These are phyloP conservation scores for Candida gorgasii DNA, from an alignment of 805 yeast species.

Conservation along the genomic window DNA sequence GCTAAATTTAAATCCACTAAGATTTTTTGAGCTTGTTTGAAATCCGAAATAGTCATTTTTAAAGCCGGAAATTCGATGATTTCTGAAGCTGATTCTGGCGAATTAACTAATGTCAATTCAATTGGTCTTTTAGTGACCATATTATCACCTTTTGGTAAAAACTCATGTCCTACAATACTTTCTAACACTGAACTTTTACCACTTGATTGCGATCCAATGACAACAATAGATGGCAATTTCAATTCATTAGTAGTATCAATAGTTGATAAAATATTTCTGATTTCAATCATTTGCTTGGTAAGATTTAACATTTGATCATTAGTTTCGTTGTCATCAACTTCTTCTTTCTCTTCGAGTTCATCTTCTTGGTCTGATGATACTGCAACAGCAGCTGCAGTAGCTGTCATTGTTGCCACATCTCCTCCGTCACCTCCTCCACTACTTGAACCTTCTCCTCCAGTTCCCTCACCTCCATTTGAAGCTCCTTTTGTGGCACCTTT, in stretches of 20 bases:
- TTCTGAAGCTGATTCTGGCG: conserved; percentile 78
- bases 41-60: conserved; percentile 81
- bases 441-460: conserved; percentile 12
- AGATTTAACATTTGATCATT: conserved; percentile 82
- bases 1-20: conserved; percentile 88
- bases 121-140: conserved; percentile 99
- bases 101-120: conserved; percentile 86
- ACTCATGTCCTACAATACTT: conserved; percentile 96
- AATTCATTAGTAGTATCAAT: conserved; percentile 77
- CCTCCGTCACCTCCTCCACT: conserved; percentile 30
- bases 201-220: conserved; percentile 94
- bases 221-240: conserved; percentile 91
- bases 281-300: conserved; percentile 96
- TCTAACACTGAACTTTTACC: conserved; percentile 97
- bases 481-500: conserved; percentile 4
- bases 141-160: conserved; percentile 93
- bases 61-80: conserved; percentile 93
- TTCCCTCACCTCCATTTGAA: conserved; percentile 14
- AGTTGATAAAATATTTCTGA: conserved; percentile 72
- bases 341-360: conserved; percentile 48
- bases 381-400: conserved; percentile 48
- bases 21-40: conserved; percentile 84
- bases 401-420: conserved; percentile 43
- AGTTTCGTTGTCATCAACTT: conserved; percentile 51
- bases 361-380: conserved; percentile 40